Evolutionary conservation across 495 filamentous ascomycete species (phyloP), one percentile per base, ranked within the genome.

Genomic region (Trichoderma gamsii): DNA sequence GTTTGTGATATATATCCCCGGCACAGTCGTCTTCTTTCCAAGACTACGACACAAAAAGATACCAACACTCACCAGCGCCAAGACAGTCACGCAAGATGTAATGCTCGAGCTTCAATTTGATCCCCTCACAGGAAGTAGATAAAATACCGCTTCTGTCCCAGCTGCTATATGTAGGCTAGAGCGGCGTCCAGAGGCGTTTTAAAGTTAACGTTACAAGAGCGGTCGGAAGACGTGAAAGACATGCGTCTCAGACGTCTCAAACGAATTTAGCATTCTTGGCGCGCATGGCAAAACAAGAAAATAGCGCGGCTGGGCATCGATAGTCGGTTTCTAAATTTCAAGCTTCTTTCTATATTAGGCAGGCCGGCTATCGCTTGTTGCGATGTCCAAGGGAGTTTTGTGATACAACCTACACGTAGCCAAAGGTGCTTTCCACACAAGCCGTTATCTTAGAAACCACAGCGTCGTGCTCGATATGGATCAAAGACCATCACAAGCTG

Each of bases 191-290:
- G 51, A 7, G 51, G 51, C 51, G 16, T 56, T 56, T 25, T 21
- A 56, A 56, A 56, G 51, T 56, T 56, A 56, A 56, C 51, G 51
- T 56, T 56, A 56, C 51, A n/a, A n/a, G 4, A 56, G 9, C 9
- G 49, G 49, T 25, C 7, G 9, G n/a, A 25, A 56, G 51, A 56
- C 51, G n/a, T 21, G 51, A 18, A 18, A 52, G 3, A 16, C 4
- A 16, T n/a, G 15, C 0, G 13, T 49, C n/a, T n/a, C 13, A 15
- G 18, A n/a, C 13, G 6, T 49, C 44, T 49, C 12, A 4, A 15
- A 2, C n/a, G 9, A 6, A 16, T 49, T 16, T 16, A 38, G 44
- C 44, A 18, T n/a, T 56, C 16, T 21, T 56, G 4, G 51, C 18
- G n/a, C 1, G 51, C 18, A 16, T 18, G 13, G 12, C 6, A 15